These are phyloP conservation scores for Moringa oleifera DNA, from an alignment of 345 rosid species.

Conservation along the genomic window DNA sequence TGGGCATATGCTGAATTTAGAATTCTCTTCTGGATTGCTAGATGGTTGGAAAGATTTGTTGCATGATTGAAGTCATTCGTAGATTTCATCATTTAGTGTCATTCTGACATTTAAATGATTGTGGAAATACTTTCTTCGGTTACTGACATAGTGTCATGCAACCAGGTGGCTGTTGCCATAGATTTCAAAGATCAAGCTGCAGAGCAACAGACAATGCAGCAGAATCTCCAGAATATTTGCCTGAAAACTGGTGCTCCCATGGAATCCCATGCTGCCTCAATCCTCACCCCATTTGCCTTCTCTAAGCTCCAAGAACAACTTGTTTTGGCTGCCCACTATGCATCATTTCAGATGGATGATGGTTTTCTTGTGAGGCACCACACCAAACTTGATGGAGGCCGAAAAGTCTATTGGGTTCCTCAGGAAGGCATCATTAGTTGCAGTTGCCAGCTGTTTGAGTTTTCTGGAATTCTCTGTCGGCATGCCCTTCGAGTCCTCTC, in stretches of 20 bases:
- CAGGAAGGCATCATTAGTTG: conserved; percentile 87
- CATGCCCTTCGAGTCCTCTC: conserved; percentile 94
- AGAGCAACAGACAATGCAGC: conserved; percentile 97
- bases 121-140: background rate
- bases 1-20: too few species aligned
- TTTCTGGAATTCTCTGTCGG: conserved; percentile 92
- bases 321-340: conserved; percentile 91
- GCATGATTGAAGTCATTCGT: too few species aligned
- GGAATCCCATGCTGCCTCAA: conserved; percentile 86
- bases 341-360: conserved; percentile 84
- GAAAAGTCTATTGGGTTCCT: conserved; percentile 87
- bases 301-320: conserved; percentile 95
- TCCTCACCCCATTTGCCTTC: conserved; percentile 93
- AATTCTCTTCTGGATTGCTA: too few species aligned
- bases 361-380: conserved; percentile 88
- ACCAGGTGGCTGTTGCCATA: conserved; percentile 75
- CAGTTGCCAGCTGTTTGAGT: conserved; percentile 91
- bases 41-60: too few species aligned
- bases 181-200: conserved; percentile 96
- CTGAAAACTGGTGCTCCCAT: conserved; percentile 91
- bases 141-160: conserved; percentile 12
- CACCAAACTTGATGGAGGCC: conserved; percentile 86
- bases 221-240: conserved; percentile 82
- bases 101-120: background rate
- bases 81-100: background rate